Conservation (phyloP, 1,284 basidiomycete species). For the Rhodotorula sp. region DNA sequence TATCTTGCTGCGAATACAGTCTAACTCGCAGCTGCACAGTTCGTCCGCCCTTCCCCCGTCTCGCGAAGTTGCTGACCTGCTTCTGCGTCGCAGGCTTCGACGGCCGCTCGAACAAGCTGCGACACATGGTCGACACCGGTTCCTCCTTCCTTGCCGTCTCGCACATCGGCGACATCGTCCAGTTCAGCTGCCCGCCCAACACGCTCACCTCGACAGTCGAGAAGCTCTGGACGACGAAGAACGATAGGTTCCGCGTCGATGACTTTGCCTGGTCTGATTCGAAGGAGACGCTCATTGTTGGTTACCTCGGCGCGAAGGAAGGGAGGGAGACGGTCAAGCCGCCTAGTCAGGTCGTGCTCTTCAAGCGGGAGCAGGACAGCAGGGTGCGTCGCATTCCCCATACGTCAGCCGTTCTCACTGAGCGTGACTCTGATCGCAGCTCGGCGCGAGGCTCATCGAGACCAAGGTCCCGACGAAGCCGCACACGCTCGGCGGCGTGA, state of each 20-base stretch:
- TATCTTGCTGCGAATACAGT: conserved; percentile 9
- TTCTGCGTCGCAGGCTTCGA: conserved; percentile 15
- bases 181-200: conserved; percentile 8
- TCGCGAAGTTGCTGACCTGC: too few relatives aligned
- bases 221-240: conserved; percentile 15
- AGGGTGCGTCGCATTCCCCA: conserved; percentile 19
- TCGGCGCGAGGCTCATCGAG: conserved; percentile 1
- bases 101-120: conserved; percentile 31
- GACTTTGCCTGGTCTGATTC: conserved; percentile 22
- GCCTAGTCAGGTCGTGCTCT: conserved; percentile 30
- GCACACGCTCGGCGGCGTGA: conserved; percentile 28
- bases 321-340: conserved; percentile 13
- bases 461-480: conserved; percentile 8
- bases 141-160: conserved; percentile 24
- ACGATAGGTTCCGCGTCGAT: conserved; percentile 23
- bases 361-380: conserved; percentile 8
- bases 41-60: neutral
- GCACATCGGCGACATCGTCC: conserved; percentile 31
- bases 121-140: conserved; percentile 27
- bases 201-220: neutral
- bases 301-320: conserved; percentile 22
- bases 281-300: conserved; percentile 32
- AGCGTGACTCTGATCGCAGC: neutral
- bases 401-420: too few relatives aligned
- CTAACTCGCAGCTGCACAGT: conserved; percentile 15